These are phyloP conservation scores for Phoma sp. DNA, from an alignment of 2,329 filamentous ascomycete genomes.

Conservation along the genomic window DNA sequence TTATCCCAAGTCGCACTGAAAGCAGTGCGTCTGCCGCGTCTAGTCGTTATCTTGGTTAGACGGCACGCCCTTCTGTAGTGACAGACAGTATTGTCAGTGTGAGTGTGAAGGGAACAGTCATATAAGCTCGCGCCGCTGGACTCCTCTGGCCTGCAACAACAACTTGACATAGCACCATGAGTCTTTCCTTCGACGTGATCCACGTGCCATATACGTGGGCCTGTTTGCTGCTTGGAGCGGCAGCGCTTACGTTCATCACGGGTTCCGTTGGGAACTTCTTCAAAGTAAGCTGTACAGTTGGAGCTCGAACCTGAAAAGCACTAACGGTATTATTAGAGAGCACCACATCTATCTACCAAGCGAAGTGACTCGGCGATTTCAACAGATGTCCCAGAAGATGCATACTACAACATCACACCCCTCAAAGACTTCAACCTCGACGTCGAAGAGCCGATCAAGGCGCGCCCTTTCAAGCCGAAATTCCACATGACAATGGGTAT, in stretches of 20 bases:
- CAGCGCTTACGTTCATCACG: background rate
- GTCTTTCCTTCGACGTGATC: background rate
- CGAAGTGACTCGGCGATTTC: background rate
- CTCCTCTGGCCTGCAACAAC: background rate
- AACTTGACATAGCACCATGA: background rate
- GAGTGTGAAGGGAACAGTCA: background rate
- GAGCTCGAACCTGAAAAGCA: background rate
- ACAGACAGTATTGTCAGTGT: background rate
- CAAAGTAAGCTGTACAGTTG: background rate
- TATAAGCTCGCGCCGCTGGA: background rate
- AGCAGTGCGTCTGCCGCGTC: conserved; percentile 7
- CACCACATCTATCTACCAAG: background rate
- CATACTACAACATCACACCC: conserved; percentile 54
- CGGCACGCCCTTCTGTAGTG: background rate
- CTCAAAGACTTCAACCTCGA: conserved; percentile 59
- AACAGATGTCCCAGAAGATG: conserved; percentile 25
- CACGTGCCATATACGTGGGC: background rate
- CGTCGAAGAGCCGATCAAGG: conserved; percentile 58
- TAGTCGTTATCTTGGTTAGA: conserved; percentile 1
- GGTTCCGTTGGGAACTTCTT: background rate
- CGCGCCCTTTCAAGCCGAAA: conserved; percentile 66
- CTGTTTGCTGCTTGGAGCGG: conserved; percentile 4
- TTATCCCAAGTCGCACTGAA: conserved; percentile 2
- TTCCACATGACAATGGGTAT: conserved; percentile 70
- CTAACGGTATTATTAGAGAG: background rate